These are phyloP conservation scores for Rubroboletus pulcherrimus DNA, from an alignment of 768 basidiomycete species.

Conservation along the genomic window DNA sequence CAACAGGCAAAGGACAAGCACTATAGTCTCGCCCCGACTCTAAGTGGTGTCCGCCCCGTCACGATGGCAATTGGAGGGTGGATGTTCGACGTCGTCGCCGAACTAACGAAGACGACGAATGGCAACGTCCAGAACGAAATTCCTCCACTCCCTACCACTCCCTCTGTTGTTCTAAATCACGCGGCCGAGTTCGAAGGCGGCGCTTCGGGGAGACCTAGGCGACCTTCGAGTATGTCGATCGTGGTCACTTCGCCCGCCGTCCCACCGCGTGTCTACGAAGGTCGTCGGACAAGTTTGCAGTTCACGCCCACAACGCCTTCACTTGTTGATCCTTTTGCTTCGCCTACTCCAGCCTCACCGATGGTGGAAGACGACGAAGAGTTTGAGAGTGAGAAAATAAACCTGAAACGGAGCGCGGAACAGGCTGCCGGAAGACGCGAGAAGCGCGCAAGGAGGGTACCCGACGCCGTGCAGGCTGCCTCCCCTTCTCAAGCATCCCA, in stretches of 20 bases:
- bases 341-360: neutral
- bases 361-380: conserved; percentile 36
- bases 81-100: conserved; percentile 80
- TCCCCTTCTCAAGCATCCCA: conserved; percentile 7
- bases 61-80: conserved; percentile 60
- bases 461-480: neutral
- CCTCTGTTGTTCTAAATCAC: conserved; percentile 18
- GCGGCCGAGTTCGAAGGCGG: conserved; percentile 16
- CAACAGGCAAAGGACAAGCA: conserved; percentile 33
- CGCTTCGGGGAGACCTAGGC: neutral
- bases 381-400: conserved; percentile 45
- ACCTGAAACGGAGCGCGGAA: conserved; percentile 37
- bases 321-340: conserved; percentile 26
- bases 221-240: conserved; percentile 37
- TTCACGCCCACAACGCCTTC: conserved; percentile 57
- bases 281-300: conserved; percentile 51
- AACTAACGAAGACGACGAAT: conserved; percentile 44
- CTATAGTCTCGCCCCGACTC: conserved; percentile 39
- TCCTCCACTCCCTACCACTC: conserved; percentile 21
- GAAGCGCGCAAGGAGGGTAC: conserved; percentile 19
- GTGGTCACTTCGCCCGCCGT: conserved; percentile 30
- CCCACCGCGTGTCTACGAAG: conserved; percentile 30
- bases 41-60: conserved; percentile 45
- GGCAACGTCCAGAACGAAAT: neutral
- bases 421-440: conserved; percentile 38